Base-by-base conservation (phyloP, 164 flowering plant species). In the Magnolia kwangsiensis region DNA sequence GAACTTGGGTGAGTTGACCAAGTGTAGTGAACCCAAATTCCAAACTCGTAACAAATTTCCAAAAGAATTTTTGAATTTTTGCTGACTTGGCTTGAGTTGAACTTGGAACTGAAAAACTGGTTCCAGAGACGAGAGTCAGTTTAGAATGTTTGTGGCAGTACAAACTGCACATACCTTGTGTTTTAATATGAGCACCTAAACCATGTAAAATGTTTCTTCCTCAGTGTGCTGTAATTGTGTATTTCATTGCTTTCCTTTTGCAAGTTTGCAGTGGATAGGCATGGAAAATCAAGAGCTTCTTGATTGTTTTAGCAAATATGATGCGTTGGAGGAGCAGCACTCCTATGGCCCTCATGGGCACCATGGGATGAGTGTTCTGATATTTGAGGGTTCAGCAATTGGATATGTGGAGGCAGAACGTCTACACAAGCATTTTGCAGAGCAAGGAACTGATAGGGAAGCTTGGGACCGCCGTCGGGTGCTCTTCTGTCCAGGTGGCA, bases 281-380 rank as follows among this genome's bases (percentile, higher is more conserved):
- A 96, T 96, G 98, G 99, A 98, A 13, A 96, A 90, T 78, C 90
- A 81, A 71, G 99, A 94, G 81, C 93, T 96, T 69, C 88, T 96
- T 9, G 98, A 91, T 2, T 90, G 88, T 72, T 96, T 96, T 81
- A 76, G 75, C 51, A 1, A 74, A 0, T 96, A 90, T 78, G 79
- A 82, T 63, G 91, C 97, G 51, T 81, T 75, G 4, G 94, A 80
- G 82, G 93, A 98, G 27, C 86, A 89, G 2, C 97, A 94, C 75
- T 87, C 99, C 1, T 96, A 94, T 82, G 99, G 99, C 55, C 99
- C 99, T 51, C 89, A 86, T 71, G 99, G 99, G 14, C 99, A 96
- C 78, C 90, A 98, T 27, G 99, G 99, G 50, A 89, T 90, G 84
- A 94, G 98, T 83, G 75, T 94, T 50, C 82, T 96, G 67, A 88